Evolutionary conservation across 768 basidiomycete species (phyloP), one percentile per base, ranked within the genome.

Genomic region (Clitopilus passeckerianus): DNA sequence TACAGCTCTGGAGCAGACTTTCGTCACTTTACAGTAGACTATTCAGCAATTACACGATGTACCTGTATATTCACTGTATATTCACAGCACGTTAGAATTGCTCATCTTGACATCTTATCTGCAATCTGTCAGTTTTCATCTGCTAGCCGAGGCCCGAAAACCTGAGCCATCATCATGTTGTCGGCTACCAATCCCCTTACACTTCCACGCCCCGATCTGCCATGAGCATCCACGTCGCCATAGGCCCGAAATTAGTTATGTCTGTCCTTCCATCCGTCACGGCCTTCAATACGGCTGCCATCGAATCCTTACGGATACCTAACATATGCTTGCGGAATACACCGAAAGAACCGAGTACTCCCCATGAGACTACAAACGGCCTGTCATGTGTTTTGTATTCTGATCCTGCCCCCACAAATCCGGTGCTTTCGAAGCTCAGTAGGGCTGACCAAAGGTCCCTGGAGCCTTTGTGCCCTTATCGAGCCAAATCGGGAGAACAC

Each of bases 1-100:
- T 8, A 56, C 60, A 16, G 76, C 74, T 0, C 44, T 81, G 16
- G 63, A 61, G 22, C 62, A 67, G 12, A 71, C 74, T 4, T 79
- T 80, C 43, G 37, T n/a, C n/a, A 41, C 14, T 74, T 50, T 41
- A 41, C 37, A 41, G 12, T 41, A 41, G 37, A 15, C 37, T 50
- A 4, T 9, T 18, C 15, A 50, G 46, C 20, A 18, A 50, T 50
- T 22, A 18, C n/a, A 50, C 20, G 37, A 41, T 15, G 37, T 50
- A 22, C 18, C 46, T 50, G 22, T 18, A 18, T 50, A 50, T 10
- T 50, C 3, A 50, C 46, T 50, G 22, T 18, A 18, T 50, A 50
- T 10, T 50, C 3, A 50, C 10, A 20, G 46, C 18, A 50, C 22
- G 18, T 18, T 50, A 23, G 46, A 20, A 50, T 50, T 50, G 22